Evolutionary conservation across 768 basidiomycete genomes (phyloP).

Genomic region (Termitomyces sp.): DNA sequence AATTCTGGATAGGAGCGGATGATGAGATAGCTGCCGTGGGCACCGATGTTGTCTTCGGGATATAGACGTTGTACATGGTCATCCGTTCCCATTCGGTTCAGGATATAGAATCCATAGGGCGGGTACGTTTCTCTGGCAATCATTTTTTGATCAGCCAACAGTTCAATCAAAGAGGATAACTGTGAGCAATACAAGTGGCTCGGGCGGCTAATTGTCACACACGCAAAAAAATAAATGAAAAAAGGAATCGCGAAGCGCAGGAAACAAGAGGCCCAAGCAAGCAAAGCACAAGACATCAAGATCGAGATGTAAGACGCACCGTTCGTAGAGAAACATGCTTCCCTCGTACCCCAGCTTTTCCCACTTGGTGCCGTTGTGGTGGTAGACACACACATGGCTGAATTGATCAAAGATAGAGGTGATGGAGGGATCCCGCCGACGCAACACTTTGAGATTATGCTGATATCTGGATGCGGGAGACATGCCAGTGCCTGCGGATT

Average conservation of each 20-base stretch:
- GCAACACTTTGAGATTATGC: conserved; percentile 78
- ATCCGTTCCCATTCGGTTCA: conserved; percentile 77
- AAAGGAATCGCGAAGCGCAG: neutral
- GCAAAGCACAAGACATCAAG: neutral
- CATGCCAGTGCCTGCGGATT: conserved; percentile 45
- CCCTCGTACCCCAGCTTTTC: conserved; percentile 82
- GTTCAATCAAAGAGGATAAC: neutral
- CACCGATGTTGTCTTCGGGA: conserved; percentile 73
- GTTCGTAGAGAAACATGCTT: conserved; percentile 87
- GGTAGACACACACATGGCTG: conserved; percentile 82
- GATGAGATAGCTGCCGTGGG: conserved; percentile 65
- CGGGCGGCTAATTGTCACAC: no score
- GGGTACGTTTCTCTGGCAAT: conserved; percentile 65
- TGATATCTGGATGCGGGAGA: conserved; percentile 63
- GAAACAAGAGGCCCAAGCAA: neutral
- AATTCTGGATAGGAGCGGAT: conserved; percentile 72
- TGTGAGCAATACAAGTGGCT: neutral
- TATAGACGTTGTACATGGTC: conserved; percentile 74
- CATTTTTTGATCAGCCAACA: conserved; percentile 11
- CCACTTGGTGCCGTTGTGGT: conserved; percentile 73
- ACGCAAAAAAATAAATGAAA: no score
- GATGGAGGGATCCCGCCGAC: conserved; percentile 77
- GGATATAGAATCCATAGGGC: conserved; percentile 80
- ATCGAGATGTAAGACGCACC: conserved; percentile 42
- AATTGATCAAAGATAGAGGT: conserved; percentile 82